Evolutionary conservation across 306 rosid genomes (phyloP).

Genomic region (Ceratonia siliqua): DNA sequence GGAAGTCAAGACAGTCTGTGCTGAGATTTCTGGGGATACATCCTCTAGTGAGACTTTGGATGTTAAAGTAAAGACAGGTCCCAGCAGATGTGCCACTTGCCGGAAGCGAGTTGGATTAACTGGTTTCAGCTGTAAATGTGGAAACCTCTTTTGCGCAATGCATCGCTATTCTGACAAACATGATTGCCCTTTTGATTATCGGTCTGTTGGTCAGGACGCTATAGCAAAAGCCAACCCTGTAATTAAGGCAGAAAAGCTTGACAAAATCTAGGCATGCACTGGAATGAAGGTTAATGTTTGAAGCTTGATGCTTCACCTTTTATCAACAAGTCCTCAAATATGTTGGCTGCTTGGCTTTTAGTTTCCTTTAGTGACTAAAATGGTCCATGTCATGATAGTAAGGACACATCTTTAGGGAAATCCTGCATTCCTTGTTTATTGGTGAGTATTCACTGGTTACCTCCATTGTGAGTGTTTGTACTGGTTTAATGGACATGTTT

Average conservation of each 20-base stretch:
- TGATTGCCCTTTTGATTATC: constrained; percentile 59
- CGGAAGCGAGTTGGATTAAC: constrained; percentile 68
- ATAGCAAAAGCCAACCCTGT: constrained; percentile 76
- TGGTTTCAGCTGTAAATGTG: constrained; percentile 76
- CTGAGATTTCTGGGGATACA: constrained; percentile 39
- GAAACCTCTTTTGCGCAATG: constrained; percentile 51
- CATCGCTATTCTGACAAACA: constrained; percentile 73
- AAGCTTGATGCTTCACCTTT: constrained; percentile 32
- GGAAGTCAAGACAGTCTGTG: constrained; percentile 28
- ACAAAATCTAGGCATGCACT: constrained; percentile 51
- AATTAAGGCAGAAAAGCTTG: constrained; percentile 72
- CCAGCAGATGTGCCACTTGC: constrained; percentile 61
- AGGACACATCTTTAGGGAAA: constrained; percentile 50
- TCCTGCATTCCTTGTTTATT: constrained; percentile 46
- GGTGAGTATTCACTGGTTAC: constrained; percentile 48
- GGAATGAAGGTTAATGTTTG: constrained; percentile 29
- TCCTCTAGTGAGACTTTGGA: constrained; percentile 44
- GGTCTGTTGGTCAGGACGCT: constrained; percentile 55
- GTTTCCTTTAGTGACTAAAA: constrained; percentile 39
- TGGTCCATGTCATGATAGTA: constrained; percentile 34
- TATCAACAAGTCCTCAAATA: constrained; percentile 32
- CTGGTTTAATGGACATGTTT: constrained; percentile 52
- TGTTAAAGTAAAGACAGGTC: constrained; percentile 46
- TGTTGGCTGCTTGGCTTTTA: not conserved
- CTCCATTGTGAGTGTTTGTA: constrained; percentile 55